phyloP scores from a whole-genome alignment of 2,329 filamentous ascomycete species.

The Talaromyces sp. region DNA sequence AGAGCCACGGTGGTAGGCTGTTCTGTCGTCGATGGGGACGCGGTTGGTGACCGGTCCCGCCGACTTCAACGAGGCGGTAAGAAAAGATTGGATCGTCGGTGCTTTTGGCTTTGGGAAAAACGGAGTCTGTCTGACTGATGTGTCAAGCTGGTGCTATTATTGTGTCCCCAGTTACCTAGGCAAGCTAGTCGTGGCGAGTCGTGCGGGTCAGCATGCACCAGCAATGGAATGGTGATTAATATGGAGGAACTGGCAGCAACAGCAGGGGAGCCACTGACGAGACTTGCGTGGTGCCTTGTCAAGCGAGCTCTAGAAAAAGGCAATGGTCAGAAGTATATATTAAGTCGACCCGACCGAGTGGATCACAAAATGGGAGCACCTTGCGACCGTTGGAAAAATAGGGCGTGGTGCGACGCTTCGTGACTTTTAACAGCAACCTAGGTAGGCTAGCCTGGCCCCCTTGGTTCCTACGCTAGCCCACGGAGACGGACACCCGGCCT shows the following conservation, averaged over 20 bases:
- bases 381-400: conserved; percentile 5
- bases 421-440: background rate
- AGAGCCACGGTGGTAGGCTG: conserved; percentile 26
- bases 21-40: conserved; percentile 30
- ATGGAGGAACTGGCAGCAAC: background rate
- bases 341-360: conserved; percentile 30
- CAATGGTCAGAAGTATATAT: conserved; percentile 1
- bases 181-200: background rate
- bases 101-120: conserved; percentile 1
- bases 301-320: background rate
- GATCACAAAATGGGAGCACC: conserved; percentile 32
- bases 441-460: background rate
- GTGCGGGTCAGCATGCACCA: conserved; percentile 1
- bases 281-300: background rate
- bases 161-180: background rate
- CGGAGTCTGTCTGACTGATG: conserved; percentile 8
- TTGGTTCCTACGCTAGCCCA: background rate
- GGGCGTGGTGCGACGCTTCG: conserved; percentile 7
- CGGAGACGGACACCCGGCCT: background rate
- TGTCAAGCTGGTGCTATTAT: conserved; percentile 1
- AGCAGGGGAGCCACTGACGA: background rate
- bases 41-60: conserved; percentile 34
- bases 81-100: background rate
- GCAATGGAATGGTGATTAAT: background rate
- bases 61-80: conserved; percentile 24